A percentile compares a stretch with the other conserved stretches of the same genome.
These are phyloP conservation scores for Cryptosporidium canis DNA, from an alignment of 169 alveolate genomes.

Conservation along the genomic window DNA sequence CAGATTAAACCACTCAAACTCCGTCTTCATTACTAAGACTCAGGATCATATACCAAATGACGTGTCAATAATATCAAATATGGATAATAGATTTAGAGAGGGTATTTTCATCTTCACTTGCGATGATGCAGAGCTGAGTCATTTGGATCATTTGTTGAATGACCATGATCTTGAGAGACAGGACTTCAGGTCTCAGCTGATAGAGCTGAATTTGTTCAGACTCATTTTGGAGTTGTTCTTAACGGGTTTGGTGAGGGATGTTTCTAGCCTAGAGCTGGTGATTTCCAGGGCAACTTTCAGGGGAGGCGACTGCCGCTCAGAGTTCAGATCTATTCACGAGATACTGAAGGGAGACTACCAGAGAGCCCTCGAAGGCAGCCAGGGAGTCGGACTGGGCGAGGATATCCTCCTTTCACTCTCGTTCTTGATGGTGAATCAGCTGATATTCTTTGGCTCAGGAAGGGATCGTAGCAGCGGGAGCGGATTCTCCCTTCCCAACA, in stretches of 20 bases:
- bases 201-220: constrained; percentile 27
- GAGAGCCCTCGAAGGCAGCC: not conserved
- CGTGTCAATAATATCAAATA: too few species aligned
- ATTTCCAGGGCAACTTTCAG: not conserved
- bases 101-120: constrained; percentile 3
- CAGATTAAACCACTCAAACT: not conserved
- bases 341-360: not conserved
- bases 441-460: not conserved
- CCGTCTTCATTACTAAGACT: not conserved
- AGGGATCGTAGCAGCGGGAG: not conserved
- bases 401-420: constrained; percentile 2
- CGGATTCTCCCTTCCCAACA: not conserved
- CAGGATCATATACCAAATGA: too few species aligned
- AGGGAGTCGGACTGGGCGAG: not conserved
- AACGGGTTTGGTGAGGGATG: not conserved
- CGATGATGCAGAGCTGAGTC: constrained; percentile 1
- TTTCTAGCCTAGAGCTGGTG: not conserved
- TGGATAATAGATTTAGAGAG: not conserved
- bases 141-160: constrained; percentile 29
- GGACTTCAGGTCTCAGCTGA: not conserved
- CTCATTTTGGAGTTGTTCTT: constrained; percentile 33
- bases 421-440: not conserved
- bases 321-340: not conserved
- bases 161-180: not conserved
- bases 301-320: not conserved